Evolutionary conservation across 257 asterid species (phyloP).

Genomic region (Penstemon newberryi): DNA sequence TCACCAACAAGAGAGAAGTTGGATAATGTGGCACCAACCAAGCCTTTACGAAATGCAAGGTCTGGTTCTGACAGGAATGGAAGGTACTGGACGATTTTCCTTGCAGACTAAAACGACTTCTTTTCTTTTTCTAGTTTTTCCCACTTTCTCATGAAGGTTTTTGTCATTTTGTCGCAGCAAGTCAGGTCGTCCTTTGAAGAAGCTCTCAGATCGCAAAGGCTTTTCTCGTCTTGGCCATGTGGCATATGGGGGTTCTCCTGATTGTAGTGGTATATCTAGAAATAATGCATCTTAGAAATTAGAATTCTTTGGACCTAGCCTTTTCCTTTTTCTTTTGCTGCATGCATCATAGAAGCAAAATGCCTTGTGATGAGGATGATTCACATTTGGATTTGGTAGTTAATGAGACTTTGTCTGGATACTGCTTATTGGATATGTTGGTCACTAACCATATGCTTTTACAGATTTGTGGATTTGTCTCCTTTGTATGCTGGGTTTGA

Average conservation of each 20-base stretch:
- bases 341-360: slow-evolving; percentile 11
- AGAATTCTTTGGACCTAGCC: background rate
- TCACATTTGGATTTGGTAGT: slow-evolving; percentile 18
- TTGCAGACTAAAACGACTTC: slow-evolving; percentile 21
- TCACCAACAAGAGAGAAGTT: slow-evolving; percentile 75
- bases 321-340: slow-evolving; percentile 3
- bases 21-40: slow-evolving; percentile 58
- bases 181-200: slow-evolving; percentile 90
- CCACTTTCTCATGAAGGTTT: slow-evolving; percentile 25
- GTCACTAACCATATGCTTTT: slow-evolving; percentile 1
- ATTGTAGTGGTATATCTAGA: slow-evolving; percentile 66
- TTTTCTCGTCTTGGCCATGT: slow-evolving; percentile 78
- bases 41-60: slow-evolving; percentile 71
- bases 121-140: slow-evolving; percentile 14
- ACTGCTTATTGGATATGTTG: slow-evolving; percentile 10
- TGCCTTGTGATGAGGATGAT: background rate
- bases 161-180: slow-evolving; percentile 58
- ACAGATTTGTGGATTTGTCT: slow-evolving; percentile 5
- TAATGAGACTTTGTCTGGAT: slow-evolving; percentile 1
- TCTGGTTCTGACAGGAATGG: slow-evolving; percentile 74
- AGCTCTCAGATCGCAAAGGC: slow-evolving; percentile 84
- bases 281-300: slow-evolving; percentile 11
- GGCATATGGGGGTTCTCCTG: slow-evolving; percentile 78
- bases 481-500: slow-evolving; percentile 3
- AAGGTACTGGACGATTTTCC: slow-evolving; percentile 54